phyloP scores from a whole-genome alignment of 1,284 basidiomycete genomes.

The Apiotrichum laibachii region DNA sequence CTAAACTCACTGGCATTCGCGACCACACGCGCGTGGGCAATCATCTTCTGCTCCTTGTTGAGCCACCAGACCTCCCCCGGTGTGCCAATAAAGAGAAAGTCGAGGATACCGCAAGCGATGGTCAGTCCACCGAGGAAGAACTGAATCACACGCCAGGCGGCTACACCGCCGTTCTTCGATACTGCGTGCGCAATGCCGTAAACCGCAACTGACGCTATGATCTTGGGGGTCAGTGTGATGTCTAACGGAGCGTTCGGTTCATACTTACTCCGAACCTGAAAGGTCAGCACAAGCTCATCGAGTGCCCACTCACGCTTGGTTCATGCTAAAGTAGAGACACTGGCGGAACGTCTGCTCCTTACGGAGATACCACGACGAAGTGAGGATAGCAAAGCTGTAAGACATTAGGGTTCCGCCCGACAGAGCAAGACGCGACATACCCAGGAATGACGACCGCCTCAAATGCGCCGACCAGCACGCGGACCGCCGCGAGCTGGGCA shows the following conservation, averaged over 20 bases:
- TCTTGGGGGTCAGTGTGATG: not conserved
- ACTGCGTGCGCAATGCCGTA: constrained; percentile 1
- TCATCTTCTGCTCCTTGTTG: constrained; percentile 18
- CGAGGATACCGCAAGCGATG: constrained; percentile 10
- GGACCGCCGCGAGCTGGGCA: constrained; percentile 12
- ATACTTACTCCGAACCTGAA: no score
- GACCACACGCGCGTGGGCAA: constrained; percentile 24
- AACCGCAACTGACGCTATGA: not conserved
- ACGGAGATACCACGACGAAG: constrained; percentile 19
- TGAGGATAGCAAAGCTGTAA: constrained; percentile 23
- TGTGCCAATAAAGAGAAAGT: constrained; percentile 25
- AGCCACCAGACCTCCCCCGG: constrained; percentile 26
- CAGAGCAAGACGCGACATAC: no score
- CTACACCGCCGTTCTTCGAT: constrained; percentile 10
- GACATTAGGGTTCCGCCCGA: no score
- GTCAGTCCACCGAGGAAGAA: constrained; percentile 29
- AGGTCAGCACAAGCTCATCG: no score
- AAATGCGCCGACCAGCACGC: constrained; percentile 23
- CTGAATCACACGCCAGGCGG: constrained; percentile 29
- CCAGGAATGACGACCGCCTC: constrained; percentile 29
- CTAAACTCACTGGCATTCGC: constrained; percentile 18
- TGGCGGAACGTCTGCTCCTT: constrained; percentile 22
- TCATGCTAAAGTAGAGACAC: constrained; percentile 28
- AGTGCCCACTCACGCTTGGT: constrained; percentile 2
- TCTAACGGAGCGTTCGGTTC: no score